Evolutionary conservation across 768 basidiomycete genomes (phyloP), one percentile per base, ranked within the genome.

Genomic region (Xerocomellus dryophilus): DNA sequence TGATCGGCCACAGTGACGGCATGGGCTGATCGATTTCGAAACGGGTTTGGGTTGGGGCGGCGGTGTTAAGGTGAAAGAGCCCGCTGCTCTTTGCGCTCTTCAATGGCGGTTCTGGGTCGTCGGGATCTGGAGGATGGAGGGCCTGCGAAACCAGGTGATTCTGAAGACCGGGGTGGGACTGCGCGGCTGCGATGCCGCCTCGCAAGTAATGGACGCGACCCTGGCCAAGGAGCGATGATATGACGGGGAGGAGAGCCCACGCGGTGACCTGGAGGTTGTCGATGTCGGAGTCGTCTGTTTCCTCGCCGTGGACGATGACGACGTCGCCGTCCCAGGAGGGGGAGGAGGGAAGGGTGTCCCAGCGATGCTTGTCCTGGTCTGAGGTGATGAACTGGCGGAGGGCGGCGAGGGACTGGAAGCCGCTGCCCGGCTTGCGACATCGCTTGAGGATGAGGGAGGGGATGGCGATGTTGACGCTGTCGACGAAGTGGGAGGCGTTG

Each of bases 371-470:
- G 29, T 86, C 88, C 29, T 80, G 74, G 45, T 92, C 86, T 1
- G 90, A 90, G 5, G 88, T 92, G 63, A 93, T 82, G 66, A 86
- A 96, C 62, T 88, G 85, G 46, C 85, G 83, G 51, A 96, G 73
- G 0, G 85, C 78, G 58, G 85, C 81, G 43, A 91, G 72, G 29
- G 79, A 79, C 50, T 81, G 82, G 60, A 90, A 81, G 2, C 81
- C 83, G 58, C 79, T 83, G 31, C 80, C 84, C 2, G 86, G 82
- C 66, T 88, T 90, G 56, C 83, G 78, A 58, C 81, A 86, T 18
- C 93, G 85, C 69, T 93, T 93, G 61, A 94, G 82, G 64, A 97
- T 93, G 63, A 97, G 82, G 23, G 90, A 88, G 0, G 94, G 93
- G 40, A 97, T 89, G 31, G 87, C 87, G 44, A 97, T 78, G 71